Percentiles rank a stretch among this genome's conserved stretches.
phyloP scores from a whole-genome alignment of 306 rosid genomes.

The Styphnolobium japonicum region DNA sequence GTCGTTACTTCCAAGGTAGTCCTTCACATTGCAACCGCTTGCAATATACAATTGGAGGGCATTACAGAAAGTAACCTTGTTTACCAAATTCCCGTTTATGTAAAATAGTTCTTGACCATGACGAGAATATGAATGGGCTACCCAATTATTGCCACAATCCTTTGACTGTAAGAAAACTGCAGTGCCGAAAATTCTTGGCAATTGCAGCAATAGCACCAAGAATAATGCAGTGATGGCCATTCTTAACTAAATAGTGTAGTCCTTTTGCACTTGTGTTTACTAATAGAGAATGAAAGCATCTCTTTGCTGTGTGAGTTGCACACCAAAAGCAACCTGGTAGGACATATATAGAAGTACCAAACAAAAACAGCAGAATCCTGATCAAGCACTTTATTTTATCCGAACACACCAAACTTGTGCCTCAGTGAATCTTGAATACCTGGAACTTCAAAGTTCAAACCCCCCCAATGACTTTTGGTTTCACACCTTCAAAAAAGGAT shows the following conservation, averaged over 20 bases:
- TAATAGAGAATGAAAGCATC: conserved; percentile 33
- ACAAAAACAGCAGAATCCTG: no score
- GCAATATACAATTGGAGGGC: conserved; percentile 50
- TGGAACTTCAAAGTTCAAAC: no score
- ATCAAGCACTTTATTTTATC: no score
- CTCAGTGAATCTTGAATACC: no score
- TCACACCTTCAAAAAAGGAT: no score
- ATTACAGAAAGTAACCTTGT: conserved; percentile 56
- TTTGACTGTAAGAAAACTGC: conserved; percentile 39
- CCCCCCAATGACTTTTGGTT: no score
- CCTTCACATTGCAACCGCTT: conserved; percentile 55
- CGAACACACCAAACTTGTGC: no score
- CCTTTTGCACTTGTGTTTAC: conserved; percentile 21
- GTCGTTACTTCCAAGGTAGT: conserved; percentile 35
- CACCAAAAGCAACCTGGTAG: no score
- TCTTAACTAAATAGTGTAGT: conserved; percentile 26
- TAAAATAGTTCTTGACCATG: conserved; percentile 50
- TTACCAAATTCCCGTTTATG: conserved; percentile 56
- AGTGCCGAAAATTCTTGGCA: conserved; percentile 47
- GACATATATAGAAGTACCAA: no score
- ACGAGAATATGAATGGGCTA: conserved; percentile 42
- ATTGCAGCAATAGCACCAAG: conserved; percentile 47
- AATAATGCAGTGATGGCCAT: conserved; percentile 42
- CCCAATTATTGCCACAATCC: conserved; percentile 53
- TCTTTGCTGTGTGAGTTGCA: background rate